Base-by-base conservation (phyloP, 208 protist species). In the Crithidia bombi region DNA sequence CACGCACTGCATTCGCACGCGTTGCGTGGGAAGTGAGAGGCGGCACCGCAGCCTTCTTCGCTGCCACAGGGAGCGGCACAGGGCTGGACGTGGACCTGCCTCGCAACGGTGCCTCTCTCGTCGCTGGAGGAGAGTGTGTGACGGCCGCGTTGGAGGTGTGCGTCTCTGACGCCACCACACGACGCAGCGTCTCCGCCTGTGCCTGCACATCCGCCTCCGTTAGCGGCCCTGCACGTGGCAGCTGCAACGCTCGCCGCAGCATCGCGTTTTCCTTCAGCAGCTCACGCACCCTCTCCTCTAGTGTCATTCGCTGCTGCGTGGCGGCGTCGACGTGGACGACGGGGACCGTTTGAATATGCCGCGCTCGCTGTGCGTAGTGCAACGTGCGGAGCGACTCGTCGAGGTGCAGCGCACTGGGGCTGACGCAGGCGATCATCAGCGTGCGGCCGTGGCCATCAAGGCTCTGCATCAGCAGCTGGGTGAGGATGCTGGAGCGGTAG, bases 381-480 rank as follows among this genome's bases (percentile, higher is more conserved):
- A 96, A 65, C 5, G 91, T 96, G 19, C 86, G 83, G 30, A 94
- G 59, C 26, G 91, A 93, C 70, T 96, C 89, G 33, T 92, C 87
- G 23, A 83, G 68, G 73, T 90, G 91, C 15, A 84, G 68, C 19
- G 57, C 67, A 47, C 81, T 83, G 12, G 92, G 92, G 21, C 88
- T 91, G 33, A 95, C 85, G 77, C 90, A 95, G 17, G 89, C 89
- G n/a, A 97, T 61, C 62, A 97, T 78, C 6, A 93, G 39, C 9
- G 90, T 92, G 26, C 76, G 76, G 49, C 81, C 86, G 51, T 85
- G 78, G 6, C 92, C 92, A 55, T 85, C 78, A 35, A 97, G 79
- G 63, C 83, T 89, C 55, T 95, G 87, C 85, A 94, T 94, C 23
- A 97, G 89, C 23, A 95, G 85, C 75, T 93, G 82, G 21, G 92